Base-by-base conservation (phyloP, 768 basidiomycete species). In the Suillus bovinus region DNA sequence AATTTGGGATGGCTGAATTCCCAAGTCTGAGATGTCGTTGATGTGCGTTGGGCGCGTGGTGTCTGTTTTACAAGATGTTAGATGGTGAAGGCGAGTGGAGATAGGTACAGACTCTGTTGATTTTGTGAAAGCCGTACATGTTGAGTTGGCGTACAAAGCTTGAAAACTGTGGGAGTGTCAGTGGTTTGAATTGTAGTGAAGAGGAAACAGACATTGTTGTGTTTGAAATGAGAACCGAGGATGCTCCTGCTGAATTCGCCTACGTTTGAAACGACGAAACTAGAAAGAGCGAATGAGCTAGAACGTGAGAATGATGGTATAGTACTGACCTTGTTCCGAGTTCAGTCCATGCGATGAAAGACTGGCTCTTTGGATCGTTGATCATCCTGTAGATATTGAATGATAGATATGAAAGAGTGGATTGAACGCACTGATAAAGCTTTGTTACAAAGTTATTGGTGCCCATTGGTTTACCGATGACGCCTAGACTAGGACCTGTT, bases 91-190 rank as follows among this genome's bases (percentile, higher is more conserved):
- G 17, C 31, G 2, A 38, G 8, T 27, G 16, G 8, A 34, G 16
- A 17, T 22, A 38, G 14, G 80, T 84, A 64, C 62, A 27, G 17
- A 91, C 89, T 77, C 92, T 83, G 74, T 94, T 94, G 77, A 93
- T 93, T 78, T 96, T 96, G 76, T 94, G 93, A 76, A 96, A 96
- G 44, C 93, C 93, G 69, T 95, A 96, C 92, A 95, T 96, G 79
- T 96, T 96, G 60, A 96, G 82, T 74, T 96, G 94, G 62, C 95
- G 87, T 46, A 96, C 93, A 74, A 97, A 97, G 70, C 91, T 93
- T 11, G 94, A 94, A 74, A 97, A 96, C 88, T 96, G 60, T 49
- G 53, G 57, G 27, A 31, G 60, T 24, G 44, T 59, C 59, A 61
- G 53, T 57, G 52, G 31, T 16, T 63, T 22, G 42, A 52, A 47